These are phyloP conservation scores for Raphanus hybrid DNA, from an alignment of 441 rosid species.

Conservation along the genomic window DNA sequence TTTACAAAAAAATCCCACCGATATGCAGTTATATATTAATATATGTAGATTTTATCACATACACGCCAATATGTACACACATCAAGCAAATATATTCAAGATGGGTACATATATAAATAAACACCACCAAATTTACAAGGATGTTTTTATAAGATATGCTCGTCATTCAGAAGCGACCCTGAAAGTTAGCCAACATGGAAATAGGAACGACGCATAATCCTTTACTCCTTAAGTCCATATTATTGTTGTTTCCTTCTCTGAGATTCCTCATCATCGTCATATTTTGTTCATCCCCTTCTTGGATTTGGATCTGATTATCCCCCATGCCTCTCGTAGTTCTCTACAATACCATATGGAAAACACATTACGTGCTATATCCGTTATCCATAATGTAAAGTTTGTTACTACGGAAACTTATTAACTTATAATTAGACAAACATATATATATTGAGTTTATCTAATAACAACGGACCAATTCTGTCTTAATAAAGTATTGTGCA, in stretches of 20 bases:
- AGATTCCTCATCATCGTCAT: slow-evolving; percentile 38
- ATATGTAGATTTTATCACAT: slow-evolving; percentile 9
- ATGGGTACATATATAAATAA: slow-evolving; percentile 12
- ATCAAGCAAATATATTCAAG: slow-evolving; percentile 31
- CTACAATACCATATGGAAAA: slow-evolving; percentile 38
- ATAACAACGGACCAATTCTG: slow-evolving; percentile 20
- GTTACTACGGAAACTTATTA: neutral
- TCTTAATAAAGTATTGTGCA: neutral
- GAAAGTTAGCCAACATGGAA: slow-evolving; percentile 71
- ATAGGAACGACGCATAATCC: slow-evolving; percentile 82
- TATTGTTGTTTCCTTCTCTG: slow-evolving; percentile 38
- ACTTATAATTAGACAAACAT: slow-evolving; percentile 3
- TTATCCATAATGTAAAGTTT: neutral
- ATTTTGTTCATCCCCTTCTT: slow-evolving; percentile 44
- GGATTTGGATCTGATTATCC: slow-evolving; percentile 42
- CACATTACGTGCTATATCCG: slow-evolving; percentile 18
- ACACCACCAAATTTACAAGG: slow-evolving; percentile 32
- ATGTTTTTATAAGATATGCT: neutral
- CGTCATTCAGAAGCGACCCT: slow-evolving; percentile 47
- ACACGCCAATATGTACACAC: slow-evolving; percentile 21
- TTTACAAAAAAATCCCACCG: slow-evolving; percentile 28
- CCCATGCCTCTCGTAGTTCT: slow-evolving; percentile 43
- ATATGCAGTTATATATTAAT: slow-evolving; percentile 17
- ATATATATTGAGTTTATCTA: slow-evolving; percentile 1
- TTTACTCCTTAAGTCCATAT: slow-evolving; percentile 63